Evolutionary conservation across 2,329 filamentous ascomycete genomes (phyloP).

Genomic region (Cytospora chrysosperma): DNA sequence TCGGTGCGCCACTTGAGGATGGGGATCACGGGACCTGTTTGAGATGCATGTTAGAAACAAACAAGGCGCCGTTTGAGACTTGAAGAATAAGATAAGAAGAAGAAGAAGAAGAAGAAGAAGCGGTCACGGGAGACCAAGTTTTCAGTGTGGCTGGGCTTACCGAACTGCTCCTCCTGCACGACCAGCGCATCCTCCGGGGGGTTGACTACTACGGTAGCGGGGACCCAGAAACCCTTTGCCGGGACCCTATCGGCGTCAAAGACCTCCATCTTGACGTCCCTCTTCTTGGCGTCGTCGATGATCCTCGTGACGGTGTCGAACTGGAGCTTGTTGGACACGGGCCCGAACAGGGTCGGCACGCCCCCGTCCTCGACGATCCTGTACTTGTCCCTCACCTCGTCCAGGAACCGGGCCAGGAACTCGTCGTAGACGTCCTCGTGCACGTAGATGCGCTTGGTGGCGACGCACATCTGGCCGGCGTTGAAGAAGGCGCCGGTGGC

Average conservation of each 20-base stretch:
- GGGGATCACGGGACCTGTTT: slow-evolving; percentile 60
- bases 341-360: slow-evolving; percentile 48
- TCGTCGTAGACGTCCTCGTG: slow-evolving; percentile 58
- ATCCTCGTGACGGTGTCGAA: slow-evolving; percentile 58
- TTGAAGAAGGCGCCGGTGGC: slow-evolving; percentile 51
- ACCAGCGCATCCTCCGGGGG: slow-evolving; percentile 55
- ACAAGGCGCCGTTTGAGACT: too few species aligned
- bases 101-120: too few species aligned
- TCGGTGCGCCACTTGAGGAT: slow-evolving; percentile 61
- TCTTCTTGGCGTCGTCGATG: slow-evolving; percentile 53
- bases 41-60: too few species aligned
- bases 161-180: slow-evolving; percentile 61
- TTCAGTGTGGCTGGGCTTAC: slow-evolving; percentile 35
- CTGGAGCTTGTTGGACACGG: slow-evolving; percentile 65
- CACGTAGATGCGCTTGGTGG: slow-evolving; percentile 59
- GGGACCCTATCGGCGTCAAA: slow-evolving; percentile 44
- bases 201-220: slow-evolving; percentile 58
- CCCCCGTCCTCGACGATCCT: slow-evolving; percentile 37
- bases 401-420: slow-evolving; percentile 46
- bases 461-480: slow-evolving; percentile 55
- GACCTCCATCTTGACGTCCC: slow-evolving; percentile 51
- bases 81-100: too few species aligned
- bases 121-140: too few species aligned
- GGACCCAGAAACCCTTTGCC: slow-evolving; percentile 54
- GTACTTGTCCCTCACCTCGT: slow-evolving; percentile 44